A percentile compares a stretch with the other conserved stretches of the same genome.
phyloP scores from a whole-genome alignment of 2,329 filamentous ascomycete genomes.

The Claviceps fusiformis region DNA sequence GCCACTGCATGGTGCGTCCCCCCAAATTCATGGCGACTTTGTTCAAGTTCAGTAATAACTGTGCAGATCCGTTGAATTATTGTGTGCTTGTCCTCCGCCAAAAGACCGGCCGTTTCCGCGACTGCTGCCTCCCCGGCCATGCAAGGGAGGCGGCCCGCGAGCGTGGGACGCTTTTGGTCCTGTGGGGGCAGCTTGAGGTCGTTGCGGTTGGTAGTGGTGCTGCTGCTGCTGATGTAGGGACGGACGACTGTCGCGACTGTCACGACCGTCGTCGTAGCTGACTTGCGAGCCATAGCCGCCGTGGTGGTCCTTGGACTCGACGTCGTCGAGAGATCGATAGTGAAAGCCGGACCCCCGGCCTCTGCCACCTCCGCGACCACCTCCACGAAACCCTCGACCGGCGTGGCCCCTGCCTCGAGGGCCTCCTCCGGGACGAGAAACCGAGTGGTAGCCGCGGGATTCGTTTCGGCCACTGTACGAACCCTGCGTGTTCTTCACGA shows the following conservation, averaged over 20 bases:
- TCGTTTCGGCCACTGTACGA: slow-evolving; percentile 25
- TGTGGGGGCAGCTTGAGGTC: slow-evolving; percentile 9
- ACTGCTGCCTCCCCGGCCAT: slow-evolving; percentile 3
- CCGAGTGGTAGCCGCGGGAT: slow-evolving; percentile 29
- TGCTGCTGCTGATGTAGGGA: slow-evolving; percentile 12
- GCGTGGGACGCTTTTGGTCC: slow-evolving; percentile 5
- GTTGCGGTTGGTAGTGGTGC: neutral
- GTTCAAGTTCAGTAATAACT: slow-evolving; percentile 23
- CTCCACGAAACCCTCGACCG: slow-evolving; percentile 25
- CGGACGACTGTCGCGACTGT: too few species aligned
- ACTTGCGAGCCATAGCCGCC: slow-evolving; percentile 27
- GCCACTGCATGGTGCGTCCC: neutral
- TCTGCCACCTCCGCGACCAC: slow-evolving; percentile 20
- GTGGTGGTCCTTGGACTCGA: slow-evolving; percentile 34
- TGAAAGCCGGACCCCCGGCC: slow-evolving; percentile 36
- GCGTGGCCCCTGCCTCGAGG: slow-evolving; percentile 21
- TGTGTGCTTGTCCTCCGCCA: slow-evolving; percentile 12
- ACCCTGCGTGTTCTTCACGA: slow-evolving; percentile 19
- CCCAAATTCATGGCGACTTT: too few species aligned
- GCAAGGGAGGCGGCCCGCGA: neutral
- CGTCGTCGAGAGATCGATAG: slow-evolving; percentile 58
- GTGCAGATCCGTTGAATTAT: slow-evolving; percentile 22
- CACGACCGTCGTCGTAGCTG: slow-evolving; percentile 31
- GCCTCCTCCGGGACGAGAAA: slow-evolving; percentile 20
- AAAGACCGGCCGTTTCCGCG: slow-evolving; percentile 11